Evolutionary conservation across 2,329 filamentous ascomycete genomes (phyloP).

Genomic region (Hypomyces perniciosus): DNA sequence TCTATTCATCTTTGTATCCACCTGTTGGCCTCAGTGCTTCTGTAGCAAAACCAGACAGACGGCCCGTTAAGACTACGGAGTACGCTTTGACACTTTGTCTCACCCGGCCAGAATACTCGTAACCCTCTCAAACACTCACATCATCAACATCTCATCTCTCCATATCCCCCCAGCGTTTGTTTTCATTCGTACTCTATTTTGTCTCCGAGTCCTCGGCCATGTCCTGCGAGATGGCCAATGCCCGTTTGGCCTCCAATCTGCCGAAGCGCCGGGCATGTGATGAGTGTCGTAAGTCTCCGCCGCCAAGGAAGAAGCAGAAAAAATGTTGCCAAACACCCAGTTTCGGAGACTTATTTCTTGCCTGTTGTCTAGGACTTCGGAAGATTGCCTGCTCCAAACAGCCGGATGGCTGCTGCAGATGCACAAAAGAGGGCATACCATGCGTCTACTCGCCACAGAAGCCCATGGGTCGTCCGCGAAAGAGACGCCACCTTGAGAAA

Average conservation of each 20-base stretch:
- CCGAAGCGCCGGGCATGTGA: conserved; percentile 57
- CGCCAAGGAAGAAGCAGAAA: not conserved
- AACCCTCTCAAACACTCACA: not conserved
- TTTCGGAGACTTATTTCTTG: conserved; percentile 24
- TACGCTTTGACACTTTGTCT: too few relatives aligned
- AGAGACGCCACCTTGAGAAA: conserved; percentile 39
- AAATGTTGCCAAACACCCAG: not conserved
- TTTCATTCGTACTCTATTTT: not conserved
- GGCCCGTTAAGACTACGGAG: too few relatives aligned
- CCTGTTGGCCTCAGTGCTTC: too few relatives aligned
- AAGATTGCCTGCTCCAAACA: conserved; percentile 63
- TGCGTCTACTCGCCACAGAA: conserved; percentile 62
- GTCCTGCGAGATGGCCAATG: conserved; percentile 15
- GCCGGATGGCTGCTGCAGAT: conserved; percentile 52
- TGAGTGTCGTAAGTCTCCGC: conserved; percentile 52
- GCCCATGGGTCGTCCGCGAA: conserved; percentile 59
- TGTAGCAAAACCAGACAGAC: too few relatives aligned
- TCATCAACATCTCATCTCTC: not conserved
- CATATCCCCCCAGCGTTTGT: not conserved
- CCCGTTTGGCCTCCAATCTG: conserved; percentile 16
- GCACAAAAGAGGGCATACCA: conserved; percentile 47
- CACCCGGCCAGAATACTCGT: too few relatives aligned
- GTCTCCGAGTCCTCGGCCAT: conserved; percentile 13
- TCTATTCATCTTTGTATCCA: too few relatives aligned
- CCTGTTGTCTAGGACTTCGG: conserved; percentile 43